A percentile compares a stretch with the other conserved stretches of the same genome.
Evolutionary conservation across 1,139 yeast species (phyloP).

Genomic region (Torulaspora globosa): DNA sequence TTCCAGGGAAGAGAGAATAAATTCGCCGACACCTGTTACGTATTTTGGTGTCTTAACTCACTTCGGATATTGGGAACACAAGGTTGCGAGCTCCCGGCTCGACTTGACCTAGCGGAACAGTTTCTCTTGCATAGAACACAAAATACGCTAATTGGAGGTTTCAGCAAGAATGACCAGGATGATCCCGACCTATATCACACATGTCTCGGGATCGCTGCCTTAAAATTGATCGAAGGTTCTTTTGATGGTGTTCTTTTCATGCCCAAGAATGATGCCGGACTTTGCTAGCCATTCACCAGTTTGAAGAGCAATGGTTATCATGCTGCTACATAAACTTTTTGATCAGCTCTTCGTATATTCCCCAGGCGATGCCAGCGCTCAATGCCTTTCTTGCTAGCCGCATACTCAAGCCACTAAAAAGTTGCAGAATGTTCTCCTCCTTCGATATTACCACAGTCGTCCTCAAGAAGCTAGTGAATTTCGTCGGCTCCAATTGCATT

Average conservation of each 20-base stretch:
- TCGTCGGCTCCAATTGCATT: conserved; percentile 63
- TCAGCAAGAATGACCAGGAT: conserved; percentile 59
- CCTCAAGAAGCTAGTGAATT: conserved; percentile 41
- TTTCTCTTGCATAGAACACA: conserved; percentile 63
- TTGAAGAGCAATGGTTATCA: neutral
- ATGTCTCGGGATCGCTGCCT: conserved; percentile 55
- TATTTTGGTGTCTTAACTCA: conserved; percentile 80
- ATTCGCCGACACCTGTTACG: conserved; percentile 83
- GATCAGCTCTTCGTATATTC: conserved; percentile 84
- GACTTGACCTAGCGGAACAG: conserved; percentile 39
- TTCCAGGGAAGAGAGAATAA: conserved; percentile 88
- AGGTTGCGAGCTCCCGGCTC: conserved; percentile 36
- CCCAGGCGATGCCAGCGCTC: conserved; percentile 96
- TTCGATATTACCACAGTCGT: conserved; percentile 42
- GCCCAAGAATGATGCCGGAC: conserved; percentile 15
- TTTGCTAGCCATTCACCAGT: conserved; percentile 1
- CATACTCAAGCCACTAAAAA: conserved; percentile 80
- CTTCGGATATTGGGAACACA: conserved; percentile 40
- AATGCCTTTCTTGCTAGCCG: conserved; percentile 80
- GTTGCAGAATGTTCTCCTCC: conserved; percentile 58
- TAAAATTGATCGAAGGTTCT: conserved; percentile 43
- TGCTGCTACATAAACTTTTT: conserved; percentile 37
- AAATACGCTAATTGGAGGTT: conserved; percentile 70
- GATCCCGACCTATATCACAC: conserved; percentile 74
- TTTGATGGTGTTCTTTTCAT: conserved; percentile 33